These are phyloP conservation scores for Hansenula anomala DNA, from an alignment of 1,139 yeast species.

Conservation along the genomic window DNA sequence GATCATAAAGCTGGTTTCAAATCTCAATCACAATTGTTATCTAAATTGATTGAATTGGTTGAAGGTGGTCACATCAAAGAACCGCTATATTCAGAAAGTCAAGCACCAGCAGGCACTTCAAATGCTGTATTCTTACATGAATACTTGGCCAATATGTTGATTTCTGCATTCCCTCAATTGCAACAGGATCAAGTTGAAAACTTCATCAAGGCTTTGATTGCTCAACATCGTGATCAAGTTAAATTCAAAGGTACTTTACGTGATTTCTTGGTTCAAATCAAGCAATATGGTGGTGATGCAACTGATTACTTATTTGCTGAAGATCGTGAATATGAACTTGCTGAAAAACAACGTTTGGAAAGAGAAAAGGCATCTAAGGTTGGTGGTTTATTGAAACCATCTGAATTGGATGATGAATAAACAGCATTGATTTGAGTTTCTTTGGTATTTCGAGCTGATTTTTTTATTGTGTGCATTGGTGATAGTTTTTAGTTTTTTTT, in stretches of 20 bases:
- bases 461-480: neutral
- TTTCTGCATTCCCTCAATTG: conserved; percentile 87
- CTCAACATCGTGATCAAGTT: conserved; percentile 65
- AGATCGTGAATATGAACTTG: conserved; percentile 76
- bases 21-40: conserved; percentile 78
- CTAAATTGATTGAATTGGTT: conserved; percentile 79
- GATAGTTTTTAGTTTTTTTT: neutral
- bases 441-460: neutral
- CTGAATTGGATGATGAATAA: conserved; percentile 82
- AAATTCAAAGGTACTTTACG: conserved; percentile 84
- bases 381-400: conserved; percentile 93
- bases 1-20: conserved; percentile 97
- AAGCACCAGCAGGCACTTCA: conserved; percentile 80
- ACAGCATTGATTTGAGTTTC: neutral
- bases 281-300: conserved; percentile 89
- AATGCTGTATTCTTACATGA: conserved; percentile 77
- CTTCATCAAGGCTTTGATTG: conserved; percentile 73
- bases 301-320: conserved; percentile 94
- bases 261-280: conserved; percentile 94
- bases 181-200: conserved; percentile 76
- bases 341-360: conserved; percentile 64
- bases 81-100: conserved; percentile 72
- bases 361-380: conserved; percentile 81
- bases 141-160: conserved; percentile 75
- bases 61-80: conserved; percentile 68